Evolutionary conservation across 148 eudicot species (phyloP), one percentile per base, ranked within the genome.

Genomic region (Cornus suecica): DNA sequence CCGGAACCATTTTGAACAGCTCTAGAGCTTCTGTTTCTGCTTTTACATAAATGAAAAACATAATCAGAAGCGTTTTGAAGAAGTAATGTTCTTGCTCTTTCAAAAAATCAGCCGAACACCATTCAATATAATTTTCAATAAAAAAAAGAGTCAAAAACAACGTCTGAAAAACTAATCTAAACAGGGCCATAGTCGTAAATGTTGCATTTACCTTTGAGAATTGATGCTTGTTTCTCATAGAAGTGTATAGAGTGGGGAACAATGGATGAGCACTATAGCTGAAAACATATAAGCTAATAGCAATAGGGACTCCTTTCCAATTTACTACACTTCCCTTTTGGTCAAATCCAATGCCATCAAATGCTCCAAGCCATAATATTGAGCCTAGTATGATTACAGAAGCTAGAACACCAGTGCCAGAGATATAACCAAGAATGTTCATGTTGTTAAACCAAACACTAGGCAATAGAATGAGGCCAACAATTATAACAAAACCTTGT

Each of bases 211-310:
- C 90, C 88, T 77, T 77, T 1, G 88, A 61, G 60, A 88, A 85
- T 15, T 88, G 82, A 20, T 69, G 84, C 27, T 80, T 84, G 63
- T 84, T 76, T 63, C 79, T 75, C 87, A 88, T 86, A 24, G 91
- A 86, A 64, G 78, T 78, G 74, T 86, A 84, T 1, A 88, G 73
- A 10, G 89, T 78, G 18, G 91, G 89, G 68, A 88, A 86, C 74
- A 88, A 87, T 10, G 89, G 89, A 86, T 88, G 89, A 26, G 87
- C 89, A 15, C 89, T 77, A 41, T 83, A 88, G 69, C 91, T 86
- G 51, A 88, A 86, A 0, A 80, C 84, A 29, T 78, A 88, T 30
- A 88, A 80, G 78, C 91, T 88, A 15, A 80, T 81, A 23, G 89
- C 84, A 14, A 78, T 84, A 23, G 89, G 86, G 18, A 88, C 34